Conservation (phyloP, 23 red algal species). For the Gracilaria domingensis region DNA sequence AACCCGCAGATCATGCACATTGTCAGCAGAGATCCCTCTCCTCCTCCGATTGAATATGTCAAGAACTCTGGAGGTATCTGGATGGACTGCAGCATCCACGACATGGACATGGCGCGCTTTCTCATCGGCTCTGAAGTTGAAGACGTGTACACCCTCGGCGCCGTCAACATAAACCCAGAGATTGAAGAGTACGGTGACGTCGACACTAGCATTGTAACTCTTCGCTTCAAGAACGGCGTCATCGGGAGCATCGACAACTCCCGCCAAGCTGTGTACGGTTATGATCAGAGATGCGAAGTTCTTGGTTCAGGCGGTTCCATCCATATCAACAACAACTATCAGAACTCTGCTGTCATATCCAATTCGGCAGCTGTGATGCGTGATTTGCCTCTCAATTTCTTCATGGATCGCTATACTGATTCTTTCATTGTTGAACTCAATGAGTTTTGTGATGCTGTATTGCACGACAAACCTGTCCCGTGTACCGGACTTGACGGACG, state of each 20-base stretch:
- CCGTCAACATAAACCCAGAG: slow-evolving; percentile 80
- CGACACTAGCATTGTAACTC: slow-evolving; percentile 92
- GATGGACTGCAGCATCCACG: slow-evolving; percentile 99
- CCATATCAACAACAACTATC: slow-evolving; percentile 98
- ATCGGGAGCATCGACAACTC: slow-evolving; percentile 98
- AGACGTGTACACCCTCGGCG: slow-evolving; percentile 94
- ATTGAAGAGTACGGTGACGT: slow-evolving; percentile 95
- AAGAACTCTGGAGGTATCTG: slow-evolving; percentile 98
- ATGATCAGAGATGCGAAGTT: slow-evolving; percentile 99
- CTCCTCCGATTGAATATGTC: slow-evolving; percentile 95
- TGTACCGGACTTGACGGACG: slow-evolving; percentile 97
- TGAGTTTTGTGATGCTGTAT: slow-evolving; percentile 82
- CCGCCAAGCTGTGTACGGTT: slow-evolving; percentile 96
- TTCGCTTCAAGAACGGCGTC: slow-evolving; percentile 91
- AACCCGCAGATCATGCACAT: slow-evolving; percentile 97
- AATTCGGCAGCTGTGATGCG: slow-evolving; percentile 84
- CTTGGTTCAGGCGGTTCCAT: slow-evolving; percentile 94
- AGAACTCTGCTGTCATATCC: slow-evolving; percentile 96
- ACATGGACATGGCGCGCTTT: slow-evolving; percentile 99
- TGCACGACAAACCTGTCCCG: slow-evolving; percentile 84
- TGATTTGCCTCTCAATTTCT: slow-evolving; percentile 99
- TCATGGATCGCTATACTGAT: slow-evolving; percentile 99
- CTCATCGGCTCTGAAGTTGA: slow-evolving; percentile 97
- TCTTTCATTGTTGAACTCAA: slow-evolving; percentile 95
- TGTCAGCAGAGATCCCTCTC: slow-evolving; percentile 87